Evolutionary conservation across 345 rosid species (phyloP).

Genomic region (Lepidium didymum): DNA sequence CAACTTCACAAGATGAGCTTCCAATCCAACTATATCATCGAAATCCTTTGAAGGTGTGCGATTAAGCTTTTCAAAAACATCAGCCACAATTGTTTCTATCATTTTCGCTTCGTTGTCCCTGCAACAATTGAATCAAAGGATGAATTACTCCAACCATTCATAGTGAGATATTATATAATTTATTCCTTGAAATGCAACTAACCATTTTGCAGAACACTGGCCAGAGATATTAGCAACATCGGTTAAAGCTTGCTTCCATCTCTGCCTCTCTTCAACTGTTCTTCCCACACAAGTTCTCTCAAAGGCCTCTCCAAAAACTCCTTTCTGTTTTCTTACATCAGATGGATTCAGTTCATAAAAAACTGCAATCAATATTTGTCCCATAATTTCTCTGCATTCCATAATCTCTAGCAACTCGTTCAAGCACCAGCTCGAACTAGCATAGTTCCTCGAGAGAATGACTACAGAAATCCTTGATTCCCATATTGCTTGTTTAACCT

Average conservation of each 20-base stretch:
- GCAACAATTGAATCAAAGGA: too few relatives aligned
- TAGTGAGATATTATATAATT: too few relatives aligned
- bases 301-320: background rate
- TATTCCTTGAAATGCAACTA: background rate
- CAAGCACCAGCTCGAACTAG: slow-evolving; percentile 1
- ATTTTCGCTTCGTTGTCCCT: too few relatives aligned
- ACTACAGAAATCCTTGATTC: background rate
- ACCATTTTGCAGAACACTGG: background rate
- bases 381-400: background rate
- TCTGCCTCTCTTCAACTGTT: background rate
- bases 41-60: too few relatives aligned
- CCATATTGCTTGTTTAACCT: background rate
- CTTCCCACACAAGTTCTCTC: background rate
- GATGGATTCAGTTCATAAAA: slow-evolving; percentile 5
- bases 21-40: too few relatives aligned
- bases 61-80: too few relatives aligned
- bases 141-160: too few relatives aligned
- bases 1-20: too few relatives aligned
- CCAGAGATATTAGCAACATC: background rate
- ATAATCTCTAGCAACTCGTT: background rate
- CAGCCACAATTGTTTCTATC: too few relatives aligned
- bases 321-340: background rate
- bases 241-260: background rate
- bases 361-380: background rate
- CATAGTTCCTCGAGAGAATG: background rate